Percentiles rank a stretch among this genome's conserved stretches.
phyloP scores from a whole-genome alignment of 2,329 filamentous ascomycete species.

The Tolypocladium amazonense region DNA sequence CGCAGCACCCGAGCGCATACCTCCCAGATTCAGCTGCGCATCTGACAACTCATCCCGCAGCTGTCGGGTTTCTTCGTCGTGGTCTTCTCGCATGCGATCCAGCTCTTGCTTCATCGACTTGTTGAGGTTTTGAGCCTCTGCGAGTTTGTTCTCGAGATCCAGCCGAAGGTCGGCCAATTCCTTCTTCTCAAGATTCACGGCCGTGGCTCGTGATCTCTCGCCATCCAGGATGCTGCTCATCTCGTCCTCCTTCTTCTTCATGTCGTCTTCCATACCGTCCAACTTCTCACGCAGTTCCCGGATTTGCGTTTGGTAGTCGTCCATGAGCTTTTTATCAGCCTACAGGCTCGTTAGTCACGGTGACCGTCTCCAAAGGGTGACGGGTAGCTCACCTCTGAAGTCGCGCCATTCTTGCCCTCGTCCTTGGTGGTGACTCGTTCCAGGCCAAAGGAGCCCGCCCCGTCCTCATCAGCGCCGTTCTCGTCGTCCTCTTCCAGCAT shows the following conservation, averaged over 20 bases:
- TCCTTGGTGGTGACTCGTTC: slow-evolving; percentile 16
- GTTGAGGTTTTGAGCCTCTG: slow-evolving; percentile 66
- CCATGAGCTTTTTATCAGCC: slow-evolving; percentile 60
- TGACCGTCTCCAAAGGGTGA: not conserved
- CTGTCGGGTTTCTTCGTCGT: slow-evolving; percentile 50
- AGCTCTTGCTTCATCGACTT: slow-evolving; percentile 71
- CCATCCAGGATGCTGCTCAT: slow-evolving; percentile 48
- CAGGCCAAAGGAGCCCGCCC: slow-evolving; percentile 51
- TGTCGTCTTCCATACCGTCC: slow-evolving; percentile 54
- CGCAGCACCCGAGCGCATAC: slow-evolving; percentile 16
- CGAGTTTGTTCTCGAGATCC: slow-evolving; percentile 62
- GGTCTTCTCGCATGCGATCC: slow-evolving; percentile 59
- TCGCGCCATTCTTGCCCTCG: slow-evolving; percentile 16
- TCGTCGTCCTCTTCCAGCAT: slow-evolving; percentile 95
- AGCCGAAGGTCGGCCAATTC: slow-evolving; percentile 58
- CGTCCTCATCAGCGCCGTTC: slow-evolving; percentile 21
- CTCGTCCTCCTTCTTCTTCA: slow-evolving; percentile 65
- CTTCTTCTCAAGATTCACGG: slow-evolving; percentile 52
- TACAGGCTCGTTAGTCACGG: slow-evolving; percentile 18
- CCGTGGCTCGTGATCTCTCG: slow-evolving; percentile 42
- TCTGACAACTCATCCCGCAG: slow-evolving; percentile 42
- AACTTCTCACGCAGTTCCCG: slow-evolving; percentile 65
- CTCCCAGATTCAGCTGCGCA: slow-evolving; percentile 22
- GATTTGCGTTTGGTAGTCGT: slow-evolving; percentile 73
- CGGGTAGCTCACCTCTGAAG: slow-evolving; percentile 26